Conservation (phyloP, 2,329 filamentous ascomycete genomes). For the Alternaria arborescens region DNA sequence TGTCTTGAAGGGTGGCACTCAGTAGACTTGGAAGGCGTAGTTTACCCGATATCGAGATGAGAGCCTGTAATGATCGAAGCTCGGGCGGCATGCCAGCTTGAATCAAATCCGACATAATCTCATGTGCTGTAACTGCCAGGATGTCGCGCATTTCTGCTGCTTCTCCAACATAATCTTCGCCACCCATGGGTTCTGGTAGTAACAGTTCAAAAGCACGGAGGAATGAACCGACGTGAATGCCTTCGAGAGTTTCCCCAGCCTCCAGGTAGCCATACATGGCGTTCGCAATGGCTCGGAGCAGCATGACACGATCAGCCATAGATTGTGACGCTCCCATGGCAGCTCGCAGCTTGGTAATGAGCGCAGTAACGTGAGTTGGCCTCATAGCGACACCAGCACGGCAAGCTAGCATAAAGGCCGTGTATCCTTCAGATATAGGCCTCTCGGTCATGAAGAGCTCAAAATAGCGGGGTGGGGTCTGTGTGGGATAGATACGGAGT, state of each 20-base stretch:
- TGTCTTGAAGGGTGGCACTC: slow-evolving; percentile 34
- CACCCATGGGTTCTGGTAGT: slow-evolving; percentile 29
- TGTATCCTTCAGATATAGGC: slow-evolving; percentile 58
- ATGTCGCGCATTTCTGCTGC: slow-evolving; percentile 31
- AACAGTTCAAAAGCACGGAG: slow-evolving; percentile 46
- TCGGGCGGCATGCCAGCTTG: slow-evolving; percentile 40
- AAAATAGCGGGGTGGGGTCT: slow-evolving; percentile 54
- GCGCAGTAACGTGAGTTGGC: slow-evolving; percentile 39
- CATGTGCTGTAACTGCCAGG: slow-evolving; percentile 36
- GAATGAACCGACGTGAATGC: slow-evolving; percentile 51
- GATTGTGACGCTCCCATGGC: slow-evolving; percentile 24
- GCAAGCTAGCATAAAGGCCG: slow-evolving; percentile 59
- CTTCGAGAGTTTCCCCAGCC: slow-evolving; percentile 47
- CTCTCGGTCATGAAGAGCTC: slow-evolving; percentile 57
- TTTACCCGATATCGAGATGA: slow-evolving; percentile 44
- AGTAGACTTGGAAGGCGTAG: slow-evolving; percentile 38
- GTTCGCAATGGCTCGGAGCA: slow-evolving; percentile 53
- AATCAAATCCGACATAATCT: slow-evolving; percentile 33
- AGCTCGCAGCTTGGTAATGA: slow-evolving; percentile 46
- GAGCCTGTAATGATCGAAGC: slow-evolving; percentile 32
- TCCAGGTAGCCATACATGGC: slow-evolving; percentile 54
- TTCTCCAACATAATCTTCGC: slow-evolving; percentile 28
- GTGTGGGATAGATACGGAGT: slow-evolving; percentile 57
- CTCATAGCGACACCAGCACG: slow-evolving; percentile 53
- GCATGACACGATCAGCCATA: slow-evolving; percentile 32